phyloP scores from a whole-genome alignment of 371 early-diverging fungal genomes.

The Phascolomyces articulosus region DNA sequence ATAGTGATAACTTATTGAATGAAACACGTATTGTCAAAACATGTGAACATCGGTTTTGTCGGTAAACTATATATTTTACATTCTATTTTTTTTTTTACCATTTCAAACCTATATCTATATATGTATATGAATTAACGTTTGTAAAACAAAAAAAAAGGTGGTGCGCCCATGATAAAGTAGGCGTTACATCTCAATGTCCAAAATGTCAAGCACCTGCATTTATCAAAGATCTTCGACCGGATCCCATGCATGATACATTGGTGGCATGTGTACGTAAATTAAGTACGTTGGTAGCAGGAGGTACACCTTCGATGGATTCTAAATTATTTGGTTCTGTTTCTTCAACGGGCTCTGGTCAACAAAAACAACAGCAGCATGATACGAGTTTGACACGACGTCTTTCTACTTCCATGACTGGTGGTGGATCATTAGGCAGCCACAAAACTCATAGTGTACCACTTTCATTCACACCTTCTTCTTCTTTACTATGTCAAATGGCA shows the following conservation, averaged over 20 bases:
- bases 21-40: slow-evolving; percentile 19
- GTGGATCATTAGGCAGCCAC: too few species aligned
- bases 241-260: slow-evolving; percentile 27
- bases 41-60: slow-evolving; percentile 37
- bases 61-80: slow-evolving; percentile 8
- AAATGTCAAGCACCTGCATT: slow-evolving; percentile 26
- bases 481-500: too few species aligned
- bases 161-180: slow-evolving; percentile 20
- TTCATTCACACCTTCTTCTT: too few species aligned
- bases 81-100: not conserved
- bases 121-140: not conserved
- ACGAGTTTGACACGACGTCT: too few species aligned
- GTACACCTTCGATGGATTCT: not conserved
- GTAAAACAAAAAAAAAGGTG: not conserved
- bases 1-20: slow-evolving; percentile 15
- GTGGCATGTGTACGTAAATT: slow-evolving; percentile 25
- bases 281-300: not conserved
- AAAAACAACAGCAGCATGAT: too few species aligned
- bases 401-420: too few species aligned
- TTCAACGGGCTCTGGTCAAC: too few species aligned
- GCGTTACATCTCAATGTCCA: slow-evolving; percentile 19
- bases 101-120: slow-evolving; percentile 14
- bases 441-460: too few species aligned
- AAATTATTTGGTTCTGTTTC: not conserved
- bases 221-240: slow-evolving; percentile 25